These are phyloP conservation scores for Podila verticillata DNA, from an alignment of 192 early-diverging fungal species.

Conservation along the genomic window DNA sequence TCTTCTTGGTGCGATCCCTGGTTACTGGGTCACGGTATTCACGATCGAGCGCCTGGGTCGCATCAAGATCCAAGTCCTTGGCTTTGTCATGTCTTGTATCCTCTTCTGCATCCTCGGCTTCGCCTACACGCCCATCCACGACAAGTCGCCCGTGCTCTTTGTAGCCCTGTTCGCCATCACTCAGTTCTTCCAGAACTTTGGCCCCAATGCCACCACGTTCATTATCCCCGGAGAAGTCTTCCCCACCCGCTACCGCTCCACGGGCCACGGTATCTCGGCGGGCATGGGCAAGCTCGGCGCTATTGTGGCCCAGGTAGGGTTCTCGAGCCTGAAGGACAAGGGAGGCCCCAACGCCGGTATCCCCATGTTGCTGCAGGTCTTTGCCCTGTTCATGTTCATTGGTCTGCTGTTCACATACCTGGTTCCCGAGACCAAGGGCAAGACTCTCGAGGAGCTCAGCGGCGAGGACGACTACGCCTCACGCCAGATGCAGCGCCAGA, in stretches of 20 bases:
- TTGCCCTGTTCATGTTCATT: constrained; percentile 60
- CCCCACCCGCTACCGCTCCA: constrained; percentile 71
- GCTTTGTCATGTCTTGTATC: constrained; percentile 36
- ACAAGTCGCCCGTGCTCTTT: constrained; percentile 63
- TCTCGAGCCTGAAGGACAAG: constrained; percentile 61
- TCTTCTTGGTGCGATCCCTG: constrained; percentile 36
- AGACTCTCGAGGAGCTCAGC: constrained; percentile 72
- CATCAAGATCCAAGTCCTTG: constrained; percentile 35
- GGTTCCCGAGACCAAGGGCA: constrained; percentile 87
- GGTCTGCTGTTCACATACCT: constrained; percentile 60
- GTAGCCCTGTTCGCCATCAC: constrained; percentile 73
- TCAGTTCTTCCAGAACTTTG: constrained; percentile 91
- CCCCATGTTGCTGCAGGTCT: constrained; percentile 60
- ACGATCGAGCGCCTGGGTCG: constrained; percentile 80
- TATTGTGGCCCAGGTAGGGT: constrained; percentile 68
- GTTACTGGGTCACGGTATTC: constrained; percentile 92
- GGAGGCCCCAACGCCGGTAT: constrained; percentile 64
- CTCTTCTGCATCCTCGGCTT: constrained; percentile 70
- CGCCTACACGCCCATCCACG: constrained; percentile 67
- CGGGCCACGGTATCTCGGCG: constrained; percentile 71
- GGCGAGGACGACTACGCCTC: constrained; percentile 37
- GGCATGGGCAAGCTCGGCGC: constrained; percentile 71
- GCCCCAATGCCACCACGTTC: constrained; percentile 89
- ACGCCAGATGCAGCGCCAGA: constrained; percentile 19
- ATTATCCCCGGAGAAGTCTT: constrained; percentile 74